A percentile compares a stretch with the other conserved stretches of the same genome.
phyloP scores from a whole-genome alignment of 2,329 filamentous ascomycete species.

The Chaetomium olivaceum region DNA sequence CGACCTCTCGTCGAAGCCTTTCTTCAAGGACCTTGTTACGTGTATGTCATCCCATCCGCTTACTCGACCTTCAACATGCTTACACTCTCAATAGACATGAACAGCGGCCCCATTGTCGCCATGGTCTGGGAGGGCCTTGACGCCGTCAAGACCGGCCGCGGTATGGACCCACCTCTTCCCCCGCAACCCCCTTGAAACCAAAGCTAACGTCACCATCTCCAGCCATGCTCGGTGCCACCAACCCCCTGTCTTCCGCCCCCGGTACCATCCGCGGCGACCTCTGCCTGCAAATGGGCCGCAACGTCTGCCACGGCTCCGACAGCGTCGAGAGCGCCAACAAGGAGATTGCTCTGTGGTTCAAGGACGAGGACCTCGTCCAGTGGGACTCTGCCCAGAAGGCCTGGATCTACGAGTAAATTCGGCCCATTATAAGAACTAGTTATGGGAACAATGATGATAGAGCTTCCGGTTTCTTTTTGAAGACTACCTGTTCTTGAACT shows the following conservation, averaged over 20 bases:
- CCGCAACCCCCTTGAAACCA: constrained; percentile 12
- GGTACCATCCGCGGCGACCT: constrained; percentile 98
- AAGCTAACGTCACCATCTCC: constrained; percentile 27
- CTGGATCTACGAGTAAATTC: constrained; percentile 85
- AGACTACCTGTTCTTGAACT: not conserved
- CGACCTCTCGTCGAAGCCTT: constrained; percentile 90
- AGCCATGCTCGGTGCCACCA: constrained; percentile 97
- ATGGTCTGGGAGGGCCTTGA: constrained; percentile 99
- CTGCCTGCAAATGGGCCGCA: constrained; percentile 79
- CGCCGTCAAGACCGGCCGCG: constrained; percentile 96
- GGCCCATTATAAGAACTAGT: not conserved
- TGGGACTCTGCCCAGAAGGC: constrained; percentile 83
- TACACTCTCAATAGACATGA: constrained; percentile 71
- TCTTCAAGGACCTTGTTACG: constrained; percentile 91
- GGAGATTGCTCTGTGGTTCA: constrained; percentile 99
- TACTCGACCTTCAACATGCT: constrained; percentile 9
- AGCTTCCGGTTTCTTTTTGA: not conserved
- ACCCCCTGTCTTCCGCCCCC: constrained; percentile 89
- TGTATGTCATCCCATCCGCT: constrained; percentile 60
- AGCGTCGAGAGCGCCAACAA: constrained; percentile 98
- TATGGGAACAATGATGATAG: not conserved
- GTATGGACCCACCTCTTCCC: constrained; percentile 52
- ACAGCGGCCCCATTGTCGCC: constrained; percentile 92
- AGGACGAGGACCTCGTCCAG: constrained; percentile 76
- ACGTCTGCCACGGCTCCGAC: constrained; percentile 99